Conservation (phyloP, 2,329 filamentous ascomycete genomes). For the Cercospora citrullina region DNA sequence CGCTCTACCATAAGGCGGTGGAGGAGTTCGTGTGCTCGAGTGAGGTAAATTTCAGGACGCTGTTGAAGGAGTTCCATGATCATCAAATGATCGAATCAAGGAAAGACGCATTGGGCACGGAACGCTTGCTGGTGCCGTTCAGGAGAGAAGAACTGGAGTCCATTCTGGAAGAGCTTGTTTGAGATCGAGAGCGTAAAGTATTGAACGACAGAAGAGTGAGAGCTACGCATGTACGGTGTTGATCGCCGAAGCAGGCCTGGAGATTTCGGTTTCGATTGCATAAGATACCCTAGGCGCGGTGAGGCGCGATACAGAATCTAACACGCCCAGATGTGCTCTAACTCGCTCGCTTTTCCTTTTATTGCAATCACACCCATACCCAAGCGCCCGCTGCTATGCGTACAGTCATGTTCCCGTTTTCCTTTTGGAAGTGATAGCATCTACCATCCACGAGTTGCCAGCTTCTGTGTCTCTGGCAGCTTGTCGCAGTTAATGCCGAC, state of each 20-base stretch:
- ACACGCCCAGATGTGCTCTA: conserved; percentile 4
- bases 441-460: conserved; percentile 83
- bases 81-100: conserved; percentile 94
- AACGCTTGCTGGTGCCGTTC: conserved; percentile 82
- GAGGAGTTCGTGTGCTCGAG: conserved; percentile 97
- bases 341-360: background rate
- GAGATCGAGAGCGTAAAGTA: background rate
- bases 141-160: conserved; percentile 83
- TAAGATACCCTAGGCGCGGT: conserved; percentile 13
- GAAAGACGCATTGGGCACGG: conserved; percentile 81
- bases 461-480: conserved; percentile 76
- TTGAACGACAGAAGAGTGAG: background rate
- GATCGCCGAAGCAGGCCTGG: background rate
- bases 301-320: conserved; percentile 15
- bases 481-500: conserved; percentile 85
- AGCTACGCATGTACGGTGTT: background rate
- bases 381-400: conserved; percentile 19
- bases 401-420: background rate
- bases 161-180: conserved; percentile 73
- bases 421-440: background rate
- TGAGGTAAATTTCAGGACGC: conserved; percentile 90
- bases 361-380: background rate
- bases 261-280: background rate
- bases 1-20: conserved; percentile 90
- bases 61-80: conserved; percentile 97